Evolutionary conservation across 1,284 basidiomycete genomes (phyloP), one percentile per base, ranked within the genome.

Genomic region (Gymnopus androsaceus): DNA sequence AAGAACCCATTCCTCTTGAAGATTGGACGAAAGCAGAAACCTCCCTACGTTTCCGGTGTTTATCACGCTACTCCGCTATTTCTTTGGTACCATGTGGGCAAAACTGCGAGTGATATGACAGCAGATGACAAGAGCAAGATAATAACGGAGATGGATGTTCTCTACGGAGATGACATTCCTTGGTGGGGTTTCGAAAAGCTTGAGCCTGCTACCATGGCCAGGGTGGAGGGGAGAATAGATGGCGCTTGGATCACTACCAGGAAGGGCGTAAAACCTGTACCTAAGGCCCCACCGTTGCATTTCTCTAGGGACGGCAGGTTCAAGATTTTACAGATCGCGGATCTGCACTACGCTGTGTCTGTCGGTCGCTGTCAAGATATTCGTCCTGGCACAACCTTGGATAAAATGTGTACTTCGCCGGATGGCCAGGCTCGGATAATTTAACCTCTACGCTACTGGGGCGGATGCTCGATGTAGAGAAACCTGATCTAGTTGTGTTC

Each of bases 401-500:
- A 48, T 25, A 36, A 23, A 25, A 9, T 27, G 6, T 48, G 46
- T n/a, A 45, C 41, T 15, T 50, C 51, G 4, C 49, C 45, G 3
- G 55, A 55, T 46, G 46, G 44, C 44, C 74, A 3, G 65, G 70
- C 30, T 88, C 90, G 2, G 94, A 95, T 68, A 83, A 85, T 57
- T 78, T 89, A 58, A 94, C 93, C 0, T 79, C 78, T 15, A 76
- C 83, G 1, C 82, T 95, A 55, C 74, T 97, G 27, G 80, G 74
- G 1, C 79, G 74, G 23, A 81, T 86, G 17, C 79, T 97, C n/a
- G 91, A 94, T 53, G 72, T 76, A 8, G 94, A 96, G 72, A 86
- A 89, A 63, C 95, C 95, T 0, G 93, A 96, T 67, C 71, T 99
- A 15, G 89, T 98, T 30, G 88, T 98, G 1, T 94, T 94, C 66